Evolutionary conservation across 441 rosid species (phyloP).

Genomic region (Capsella rubella): DNA sequence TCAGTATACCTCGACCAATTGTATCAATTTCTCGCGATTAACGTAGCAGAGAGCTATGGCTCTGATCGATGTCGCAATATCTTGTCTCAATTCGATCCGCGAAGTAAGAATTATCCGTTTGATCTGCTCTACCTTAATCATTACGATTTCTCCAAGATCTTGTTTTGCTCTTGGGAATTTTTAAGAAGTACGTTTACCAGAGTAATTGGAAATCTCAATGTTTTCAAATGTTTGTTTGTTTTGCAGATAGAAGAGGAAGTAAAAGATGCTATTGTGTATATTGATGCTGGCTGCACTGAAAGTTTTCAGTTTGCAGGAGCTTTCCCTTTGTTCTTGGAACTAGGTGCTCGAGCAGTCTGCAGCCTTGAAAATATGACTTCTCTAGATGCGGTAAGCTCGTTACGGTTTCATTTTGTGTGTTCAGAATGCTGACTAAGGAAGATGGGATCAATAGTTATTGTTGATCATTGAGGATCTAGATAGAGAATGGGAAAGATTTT

Average conservation of each 20-base stretch:
- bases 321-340: conserved; percentile 71
- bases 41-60: conserved; percentile 53
- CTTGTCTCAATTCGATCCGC: conserved; percentile 78
- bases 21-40: background rate
- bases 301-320: conserved; percentile 89
- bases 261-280: conserved; percentile 70
- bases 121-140: conserved; percentile 11
- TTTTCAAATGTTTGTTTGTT: background rate
- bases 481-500: background rate
- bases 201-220: background rate
- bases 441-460: background rate
- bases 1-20: background rate
- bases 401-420: background rate
- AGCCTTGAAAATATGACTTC: conserved; percentile 83
- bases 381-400: conserved; percentile 70
- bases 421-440: background rate
- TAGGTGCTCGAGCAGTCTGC: conserved; percentile 75
- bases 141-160: background rate
- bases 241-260: conserved; percentile 72
- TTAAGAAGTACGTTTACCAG: background rate
- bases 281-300: conserved; percentile 93
- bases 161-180: background rate
- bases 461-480: conserved; percentile 13
- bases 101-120: conserved; percentile 55
- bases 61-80: conserved; percentile 70